Evolutionary conservation across 2,329 filamentous ascomycete species (phyloP), one percentile per base, ranked within the genome.

Genomic region (Cordyceps farinosa): DNA sequence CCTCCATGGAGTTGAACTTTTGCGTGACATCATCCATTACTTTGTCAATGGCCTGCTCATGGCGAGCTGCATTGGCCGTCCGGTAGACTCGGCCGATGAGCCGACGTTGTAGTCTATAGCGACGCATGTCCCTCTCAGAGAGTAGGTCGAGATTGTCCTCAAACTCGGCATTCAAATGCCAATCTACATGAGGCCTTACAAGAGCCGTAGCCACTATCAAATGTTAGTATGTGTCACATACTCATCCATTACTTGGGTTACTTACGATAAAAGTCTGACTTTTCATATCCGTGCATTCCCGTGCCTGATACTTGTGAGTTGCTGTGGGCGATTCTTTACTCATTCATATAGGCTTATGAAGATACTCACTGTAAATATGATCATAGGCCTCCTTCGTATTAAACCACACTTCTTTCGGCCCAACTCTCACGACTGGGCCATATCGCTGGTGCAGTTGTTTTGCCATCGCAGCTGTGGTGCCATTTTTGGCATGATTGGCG

Each of bases 351-450:
- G 4, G 9, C 17, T 30, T 8, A 53, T 8, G 22, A 50, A 11
- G 5, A 6, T 29, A 68, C 77, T 22, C 65, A 82, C 81, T 72
- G 69, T 84, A 84, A 8, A 83, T 81, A 1, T 72, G 67, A 61
- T 76, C 76, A 64, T 80, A 82, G 0, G 78, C 82, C 54, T 82
- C 79, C 29, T 70, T 74, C 3, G 77, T 80, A 63, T 80, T 72
- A 34, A 84, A 79, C 79, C 82, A 84, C 6, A 85, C 75, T 67
- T 85, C 82, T 40, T 83, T 77, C 0, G 83, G 83, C 0, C 80
- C 80, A 8, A 85, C 77, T 0, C 83, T 76, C n/a, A 86, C 83
- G 2, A 77, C 72, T 0, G 80, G 76, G 0, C 83, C 83, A 64
- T 84, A 84, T 11, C 64, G 69, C 0, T 67, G 64, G 61, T 84